phyloP scores from a whole-genome alignment of 176 grass and related monocot species.

The Calamus simplicifolius region DNA sequence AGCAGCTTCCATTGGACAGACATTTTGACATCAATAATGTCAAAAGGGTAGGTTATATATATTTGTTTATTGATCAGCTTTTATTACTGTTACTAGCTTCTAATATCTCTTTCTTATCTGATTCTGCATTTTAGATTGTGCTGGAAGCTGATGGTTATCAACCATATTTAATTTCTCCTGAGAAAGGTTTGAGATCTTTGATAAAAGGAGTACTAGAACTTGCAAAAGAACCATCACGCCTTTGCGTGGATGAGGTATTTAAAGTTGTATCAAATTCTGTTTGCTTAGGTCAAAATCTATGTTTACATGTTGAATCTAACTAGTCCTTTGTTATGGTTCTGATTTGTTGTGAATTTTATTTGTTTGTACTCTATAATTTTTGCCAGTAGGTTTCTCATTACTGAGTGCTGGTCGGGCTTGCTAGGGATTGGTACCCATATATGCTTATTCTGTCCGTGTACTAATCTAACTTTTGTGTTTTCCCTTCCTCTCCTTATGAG shows the following conservation, averaged over 20 bases:
- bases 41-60: slow-evolving; percentile 52
- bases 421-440: no score
- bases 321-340: no score
- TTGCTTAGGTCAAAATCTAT: no score
- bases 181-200: slow-evolving; percentile 70
- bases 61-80: slow-evolving; percentile 2
- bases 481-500: no score
- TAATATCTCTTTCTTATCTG: neutral
- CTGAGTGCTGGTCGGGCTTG: no score
- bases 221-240: slow-evolving; percentile 70
- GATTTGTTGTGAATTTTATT: no score
- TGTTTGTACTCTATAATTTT: no score
- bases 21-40: slow-evolving; percentile 98
- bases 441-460: no score
- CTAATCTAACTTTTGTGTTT: no score
- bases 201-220: slow-evolving; percentile 73
- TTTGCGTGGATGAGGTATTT: slow-evolving; percentile 80
- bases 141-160: slow-evolving; percentile 85
- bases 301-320: no score
- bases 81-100: neutral
- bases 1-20: slow-evolving; percentile 65
- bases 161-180: slow-evolving; percentile 77
- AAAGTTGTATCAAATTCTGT: slow-evolving; percentile 3
- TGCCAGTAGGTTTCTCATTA: no score
- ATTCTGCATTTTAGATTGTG: slow-evolving; percentile 52